Percentiles rank a stretch among this genome's conserved stretches.
phyloP scores from a whole-genome alignment of 495 filamentous ascomycete species.

The Penicillium bialowiezense region DNA sequence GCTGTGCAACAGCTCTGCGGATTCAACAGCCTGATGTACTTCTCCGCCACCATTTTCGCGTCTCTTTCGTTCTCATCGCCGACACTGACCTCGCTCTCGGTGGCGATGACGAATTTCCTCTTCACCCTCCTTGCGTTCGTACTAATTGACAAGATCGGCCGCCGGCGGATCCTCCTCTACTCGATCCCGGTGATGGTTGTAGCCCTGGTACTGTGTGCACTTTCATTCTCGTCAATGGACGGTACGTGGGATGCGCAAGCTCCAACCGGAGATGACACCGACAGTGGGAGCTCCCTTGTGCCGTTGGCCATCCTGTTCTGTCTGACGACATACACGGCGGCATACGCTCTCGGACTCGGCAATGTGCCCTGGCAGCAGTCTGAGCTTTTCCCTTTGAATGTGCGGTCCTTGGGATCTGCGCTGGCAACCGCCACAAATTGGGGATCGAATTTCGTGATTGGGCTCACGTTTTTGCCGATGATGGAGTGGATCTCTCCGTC shows the following conservation, averaged over 20 bases:
- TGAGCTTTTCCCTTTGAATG: constrained; percentile 82
- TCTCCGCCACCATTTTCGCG: constrained; percentile 85
- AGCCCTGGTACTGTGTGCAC: constrained; percentile 63
- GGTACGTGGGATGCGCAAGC: constrained; percentile 22
- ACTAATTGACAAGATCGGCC: constrained; percentile 76
- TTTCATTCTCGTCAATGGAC: constrained; percentile 62
- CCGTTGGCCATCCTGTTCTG: constrained; percentile 60
- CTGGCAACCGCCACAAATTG: constrained; percentile 89
- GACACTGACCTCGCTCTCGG: constrained; percentile 74
- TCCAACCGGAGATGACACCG: constrained; percentile 2
- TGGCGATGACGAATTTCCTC: constrained; percentile 80
- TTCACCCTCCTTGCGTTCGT: constrained; percentile 76
- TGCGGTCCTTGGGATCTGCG: constrained; percentile 76
- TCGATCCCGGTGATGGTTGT: constrained; percentile 83
- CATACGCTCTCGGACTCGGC: constrained; percentile 84
- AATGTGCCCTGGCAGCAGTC: constrained; percentile 93
- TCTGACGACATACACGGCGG: constrained; percentile 78
- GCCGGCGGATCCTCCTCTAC: constrained; percentile 75
- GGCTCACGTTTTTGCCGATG: constrained; percentile 80
- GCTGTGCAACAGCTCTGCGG: constrained; percentile 88
- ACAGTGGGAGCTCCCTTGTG: constrained; percentile 9
- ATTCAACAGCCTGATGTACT: constrained; percentile 96
- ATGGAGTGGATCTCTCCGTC: constrained; percentile 72
- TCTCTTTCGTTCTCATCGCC: constrained; percentile 76
- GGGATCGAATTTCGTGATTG: constrained; percentile 84